Base-by-base conservation (phyloP, 129 eudicot genomes). In the Ambrosia artemisiifolia region DNA sequence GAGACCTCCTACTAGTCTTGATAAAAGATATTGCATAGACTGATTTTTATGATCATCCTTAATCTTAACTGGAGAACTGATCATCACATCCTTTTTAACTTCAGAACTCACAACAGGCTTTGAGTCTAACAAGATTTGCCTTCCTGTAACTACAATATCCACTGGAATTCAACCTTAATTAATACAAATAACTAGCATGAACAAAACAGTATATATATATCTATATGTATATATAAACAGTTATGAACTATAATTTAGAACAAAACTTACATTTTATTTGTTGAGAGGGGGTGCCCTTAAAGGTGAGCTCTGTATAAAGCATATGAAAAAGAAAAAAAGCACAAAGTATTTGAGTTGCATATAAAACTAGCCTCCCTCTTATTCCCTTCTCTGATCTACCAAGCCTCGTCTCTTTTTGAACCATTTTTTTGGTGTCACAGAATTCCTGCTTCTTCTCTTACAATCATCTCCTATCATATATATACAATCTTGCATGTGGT, bases 1-100 rank as follows among this genome's bases (percentile, higher is more conserved):
- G 75, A 20, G 30, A 85, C 86, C 84, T 85, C 51, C 65, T 28
- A 85, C 65, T 62, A 85, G 69, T 66, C 60, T 79, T 47, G 81
- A 59, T 7, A 85, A 57, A 47, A 79, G 86, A 75, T 47, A 78
- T 11, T 78, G 67, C 18, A 72, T 18, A 24, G 79, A 55, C 17
- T 70, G 74, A 18, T 85, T 63, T 63, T 56, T 63, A 71, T 56
- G 66, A 53, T 78, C 68, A 70, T 56, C 33, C 70, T 76, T 38
- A 38, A 38, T 76, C 74, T 68, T 67, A 34, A 67, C 50, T 1
- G 8, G 43, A 24, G 55, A 13, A 24, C 11, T 28, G 18, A 59
- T 49, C 46, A 3, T 68, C 61, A 6, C 28, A 40, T 55, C 54
- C 60, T 74, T 36, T 12, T 74, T 63, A 50, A 74, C 71, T 19